Conservation (phyloP, 2,329 filamentous ascomycete genomes). For the Arthrinium puccinioides region DNA sequence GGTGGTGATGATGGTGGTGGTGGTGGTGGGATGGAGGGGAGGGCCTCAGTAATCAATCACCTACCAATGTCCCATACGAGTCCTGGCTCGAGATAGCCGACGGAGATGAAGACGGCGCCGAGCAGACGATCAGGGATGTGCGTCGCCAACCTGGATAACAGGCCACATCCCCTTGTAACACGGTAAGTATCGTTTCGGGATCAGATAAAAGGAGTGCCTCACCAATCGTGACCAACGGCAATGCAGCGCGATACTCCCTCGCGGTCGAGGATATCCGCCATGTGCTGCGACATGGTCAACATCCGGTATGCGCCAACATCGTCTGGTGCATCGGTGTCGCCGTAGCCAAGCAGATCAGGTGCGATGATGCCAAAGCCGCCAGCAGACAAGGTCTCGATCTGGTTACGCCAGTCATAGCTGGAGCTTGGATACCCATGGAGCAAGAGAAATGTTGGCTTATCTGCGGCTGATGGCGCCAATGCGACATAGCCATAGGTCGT, state of each 20-base stretch:
- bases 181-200: too few relatives aligned
- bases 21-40: too few relatives aligned
- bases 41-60: too few relatives aligned
- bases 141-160: constrained; percentile 5
- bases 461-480: constrained; percentile 1
- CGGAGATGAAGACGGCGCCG: constrained; percentile 5
- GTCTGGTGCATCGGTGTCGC: constrained; percentile 23
- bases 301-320: constrained; percentile 18
- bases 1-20: too few relatives aligned
- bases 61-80: constrained; percentile 7
- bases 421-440: constrained; percentile 13
- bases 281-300: constrained; percentile 23
- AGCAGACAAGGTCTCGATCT: constrained; percentile 24
- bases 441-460: constrained; percentile 11
- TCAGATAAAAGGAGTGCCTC: background rate
- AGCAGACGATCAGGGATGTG: constrained; percentile 5
- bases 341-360: constrained; percentile 32
- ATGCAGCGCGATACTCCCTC: constrained; percentile 10
- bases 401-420: constrained; percentile 10
- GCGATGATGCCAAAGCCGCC: constrained; percentile 34
- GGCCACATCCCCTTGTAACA: too few relatives aligned
- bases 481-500: constrained; percentile 10
- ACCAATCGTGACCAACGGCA: constrained; percentile 25
- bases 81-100: constrained; percentile 5
- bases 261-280: constrained; percentile 24